Evolutionary conservation across 495 filamentous ascomycete species (phyloP), one percentile per base, ranked within the genome.

Genomic region (Penicillium dipodomyicola): DNA sequence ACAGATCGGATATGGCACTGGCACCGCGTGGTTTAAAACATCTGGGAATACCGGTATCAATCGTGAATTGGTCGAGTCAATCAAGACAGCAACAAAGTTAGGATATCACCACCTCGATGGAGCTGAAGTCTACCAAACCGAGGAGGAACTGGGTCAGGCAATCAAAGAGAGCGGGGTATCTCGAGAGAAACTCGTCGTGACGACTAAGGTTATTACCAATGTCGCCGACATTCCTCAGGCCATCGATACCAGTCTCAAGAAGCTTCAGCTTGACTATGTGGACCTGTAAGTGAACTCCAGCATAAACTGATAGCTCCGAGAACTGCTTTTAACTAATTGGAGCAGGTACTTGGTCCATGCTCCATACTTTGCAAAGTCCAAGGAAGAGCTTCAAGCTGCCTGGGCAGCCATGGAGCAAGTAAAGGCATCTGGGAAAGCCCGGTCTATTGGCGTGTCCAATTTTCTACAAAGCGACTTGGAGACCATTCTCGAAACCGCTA

Each of bases 381-480:
- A 87, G 10, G 73, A 72, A 22, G 81, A 87, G 2, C 80, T 91
- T 20, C 88, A 91, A 67, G 57, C 70, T 23, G 81, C 85, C 40
- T 96, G 92, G 92, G 80, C 80, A 44, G 84, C 83, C 32, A 84
- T 96, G 81, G 91, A 96, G 67, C 76, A 79, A 41, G 80, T 95
- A 56, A 80, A 88, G 63, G 78, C 76, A 15, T 65, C 70, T 22
- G 91, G 92, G 11, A 83, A 87, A 54, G 85, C 87, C 10, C 82
- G 82, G 47, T 85, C 84, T 20, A 95, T 96, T 64, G 92, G 91
- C 12, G 90, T 96, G 4, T 92, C 87, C 57, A 96, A 96, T 66
- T 95, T 84, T 72, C 64, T 88, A 11, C 75, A 83, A 33, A 68
- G 73, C 35, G 81, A 96, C 64, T 75, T 96, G 17, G 82, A 91